phyloP scores from a whole-genome alignment of 441 rosid genomes.

The Hura crepitans region DNA sequence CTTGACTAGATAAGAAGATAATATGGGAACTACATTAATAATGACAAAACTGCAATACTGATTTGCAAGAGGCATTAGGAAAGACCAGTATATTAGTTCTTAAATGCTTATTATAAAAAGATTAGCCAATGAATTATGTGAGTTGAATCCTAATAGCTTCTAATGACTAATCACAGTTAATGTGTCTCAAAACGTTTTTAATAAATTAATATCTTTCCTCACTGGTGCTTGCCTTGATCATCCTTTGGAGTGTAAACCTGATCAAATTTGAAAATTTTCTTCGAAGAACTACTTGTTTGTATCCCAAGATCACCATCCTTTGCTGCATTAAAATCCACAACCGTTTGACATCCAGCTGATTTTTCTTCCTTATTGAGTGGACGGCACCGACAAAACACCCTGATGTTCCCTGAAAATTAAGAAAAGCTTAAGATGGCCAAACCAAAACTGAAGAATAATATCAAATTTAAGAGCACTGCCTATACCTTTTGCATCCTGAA shows the following conservation, averaged over 20 bases:
- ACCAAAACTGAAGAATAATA: not conserved
- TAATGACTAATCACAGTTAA: not conserved
- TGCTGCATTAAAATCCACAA: constrained; percentile 59
- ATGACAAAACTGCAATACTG: no score
- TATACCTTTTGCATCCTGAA: constrained; percentile 70
- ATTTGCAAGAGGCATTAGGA: constrained; percentile 10
- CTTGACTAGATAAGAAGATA: not conserved
- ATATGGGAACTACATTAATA: not conserved
- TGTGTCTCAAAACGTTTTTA: not conserved
- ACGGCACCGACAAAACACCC: constrained; percentile 82
- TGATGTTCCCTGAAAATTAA: constrained; percentile 51
- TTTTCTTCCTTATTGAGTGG: constrained; percentile 60
- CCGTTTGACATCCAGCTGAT: constrained; percentile 41
- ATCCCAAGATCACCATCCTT: constrained; percentile 79
- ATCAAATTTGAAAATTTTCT: constrained; percentile 67
- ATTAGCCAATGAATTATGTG: not conserved
- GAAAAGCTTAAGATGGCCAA: not conserved
- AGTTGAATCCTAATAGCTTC: not conserved
- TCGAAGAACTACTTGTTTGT: constrained; percentile 41
- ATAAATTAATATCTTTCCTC: not conserved
- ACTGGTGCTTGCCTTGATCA: constrained; percentile 54
- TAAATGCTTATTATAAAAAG: not conserved
- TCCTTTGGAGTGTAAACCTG: constrained; percentile 60
- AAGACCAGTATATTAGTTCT: no score
- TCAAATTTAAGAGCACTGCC: not conserved